Percentiles rank a stretch among this genome's conserved stretches.
phyloP scores from a whole-genome alignment of 2,329 filamentous ascomycete genomes.

The Chaetothyriales sp. region DNA sequence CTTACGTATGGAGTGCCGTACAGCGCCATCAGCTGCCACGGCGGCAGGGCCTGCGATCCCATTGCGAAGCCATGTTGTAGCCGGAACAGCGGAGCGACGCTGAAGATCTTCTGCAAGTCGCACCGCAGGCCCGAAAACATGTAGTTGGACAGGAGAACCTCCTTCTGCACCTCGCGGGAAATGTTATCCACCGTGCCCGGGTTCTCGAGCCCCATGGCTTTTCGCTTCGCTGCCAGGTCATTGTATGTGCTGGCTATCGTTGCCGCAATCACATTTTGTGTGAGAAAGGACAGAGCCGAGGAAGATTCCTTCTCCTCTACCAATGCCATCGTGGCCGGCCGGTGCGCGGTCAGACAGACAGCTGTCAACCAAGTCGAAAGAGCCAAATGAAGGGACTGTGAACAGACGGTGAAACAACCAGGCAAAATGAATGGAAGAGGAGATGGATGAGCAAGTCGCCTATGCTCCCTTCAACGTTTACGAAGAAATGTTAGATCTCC shows the following conservation, averaged over 20 bases:
- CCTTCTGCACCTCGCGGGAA: constrained; percentile 81
- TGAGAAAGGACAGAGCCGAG: constrained; percentile 48
- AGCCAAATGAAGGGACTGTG: not conserved
- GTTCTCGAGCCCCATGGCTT: constrained; percentile 75
- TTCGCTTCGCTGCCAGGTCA: constrained; percentile 71
- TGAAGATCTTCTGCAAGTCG: constrained; percentile 92
- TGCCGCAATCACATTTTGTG: constrained; percentile 56
- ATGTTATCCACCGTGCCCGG: constrained; percentile 85
- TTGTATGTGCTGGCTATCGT: constrained; percentile 62
- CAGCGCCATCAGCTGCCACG: constrained; percentile 86
- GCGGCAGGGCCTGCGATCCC: constrained; percentile 75
- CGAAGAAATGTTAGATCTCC: not conserved
- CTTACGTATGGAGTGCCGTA: constrained; percentile 84
- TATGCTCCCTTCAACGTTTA: constrained; percentile 3
- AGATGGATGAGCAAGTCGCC: constrained; percentile 5
- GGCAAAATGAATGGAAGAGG: constrained; percentile 2
- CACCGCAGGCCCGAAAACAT: constrained; percentile 94
- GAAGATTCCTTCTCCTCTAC: constrained; percentile 24
- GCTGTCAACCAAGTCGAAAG: not conserved
- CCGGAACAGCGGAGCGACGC: constrained; percentile 85
- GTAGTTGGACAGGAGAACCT: constrained; percentile 90
- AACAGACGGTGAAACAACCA: not conserved
- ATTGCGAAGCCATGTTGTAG: constrained; percentile 93
- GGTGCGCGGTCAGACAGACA: not conserved
- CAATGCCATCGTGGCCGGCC: constrained; percentile 20